phyloP scores from a whole-genome alignment of 768 basidiomycete species.

The Auricularia auricula-judae region DNA sequence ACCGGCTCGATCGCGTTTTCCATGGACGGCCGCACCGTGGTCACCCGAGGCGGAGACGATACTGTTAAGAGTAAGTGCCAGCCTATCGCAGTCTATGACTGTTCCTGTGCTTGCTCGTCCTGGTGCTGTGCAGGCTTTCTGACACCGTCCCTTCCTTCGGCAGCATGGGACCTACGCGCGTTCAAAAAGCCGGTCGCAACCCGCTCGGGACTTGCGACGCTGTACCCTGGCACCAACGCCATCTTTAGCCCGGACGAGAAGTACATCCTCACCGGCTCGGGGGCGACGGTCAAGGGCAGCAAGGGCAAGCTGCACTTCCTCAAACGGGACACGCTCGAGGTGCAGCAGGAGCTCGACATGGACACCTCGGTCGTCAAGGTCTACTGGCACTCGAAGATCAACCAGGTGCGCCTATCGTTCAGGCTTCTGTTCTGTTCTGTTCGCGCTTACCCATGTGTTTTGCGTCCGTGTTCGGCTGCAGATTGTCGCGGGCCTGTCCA shows the following conservation, averaged over 20 bases:
- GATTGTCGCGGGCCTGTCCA: constrained; percentile 82
- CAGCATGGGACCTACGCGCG: constrained; percentile 90
- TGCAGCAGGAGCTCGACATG: constrained; percentile 55
- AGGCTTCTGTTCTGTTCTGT: not conserved
- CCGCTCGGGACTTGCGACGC: constrained; percentile 51
- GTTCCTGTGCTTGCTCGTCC: not conserved
- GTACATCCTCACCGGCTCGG: constrained; percentile 75
- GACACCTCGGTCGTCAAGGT: constrained; percentile 82
- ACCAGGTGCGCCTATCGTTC: constrained; percentile 53
- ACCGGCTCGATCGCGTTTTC: constrained; percentile 84
- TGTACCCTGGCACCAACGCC: constrained; percentile 90
- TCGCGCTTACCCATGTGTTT: not conserved
- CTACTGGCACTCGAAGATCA: constrained; percentile 93
- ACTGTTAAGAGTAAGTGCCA: constrained; percentile 78
- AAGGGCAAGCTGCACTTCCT: constrained; percentile 67
- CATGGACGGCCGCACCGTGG: constrained; percentile 72
- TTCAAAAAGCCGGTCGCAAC: constrained; percentile 81
- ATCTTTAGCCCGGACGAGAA: constrained; percentile 93
- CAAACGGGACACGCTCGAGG: constrained; percentile 55
- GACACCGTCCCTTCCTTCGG: not conserved
- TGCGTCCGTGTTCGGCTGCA: constrained; percentile 20
- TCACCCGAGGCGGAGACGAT: constrained; percentile 89
- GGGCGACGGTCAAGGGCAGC: constrained; percentile 53
- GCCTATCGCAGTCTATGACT: not conserved
- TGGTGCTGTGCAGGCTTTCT: not conserved